Evolutionary conservation across 2,329 filamentous ascomycete genomes (phyloP).

Genomic region (Colletotrichum tropicicola): DNA sequence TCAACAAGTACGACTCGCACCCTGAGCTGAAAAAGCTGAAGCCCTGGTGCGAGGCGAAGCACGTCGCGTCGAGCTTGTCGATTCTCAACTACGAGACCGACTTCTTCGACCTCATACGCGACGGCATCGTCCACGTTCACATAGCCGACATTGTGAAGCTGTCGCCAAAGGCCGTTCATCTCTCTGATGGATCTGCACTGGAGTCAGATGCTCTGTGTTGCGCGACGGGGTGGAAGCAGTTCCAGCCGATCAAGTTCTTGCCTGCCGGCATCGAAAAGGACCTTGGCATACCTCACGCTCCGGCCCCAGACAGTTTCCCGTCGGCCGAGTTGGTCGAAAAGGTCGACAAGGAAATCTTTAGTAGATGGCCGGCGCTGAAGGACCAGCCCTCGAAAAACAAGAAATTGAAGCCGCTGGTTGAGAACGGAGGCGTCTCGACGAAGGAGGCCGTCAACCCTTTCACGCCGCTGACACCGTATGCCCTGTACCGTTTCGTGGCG

Average conservation of each 20-base stretch:
- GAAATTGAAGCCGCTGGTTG: conserved; percentile 20
- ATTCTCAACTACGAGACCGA: conserved; percentile 69
- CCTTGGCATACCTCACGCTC: conserved; percentile 57
- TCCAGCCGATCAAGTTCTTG: conserved; percentile 61
- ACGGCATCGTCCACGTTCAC: conserved; percentile 61
- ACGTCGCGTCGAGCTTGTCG: conserved; percentile 62
- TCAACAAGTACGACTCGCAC: conserved; percentile 64
- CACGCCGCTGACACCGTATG: conserved; percentile 30
- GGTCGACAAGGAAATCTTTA: conserved; percentile 24
- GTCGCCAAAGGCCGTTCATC: conserved; percentile 53
- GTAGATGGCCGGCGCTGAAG: conserved; percentile 19
- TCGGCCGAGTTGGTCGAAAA: conserved; percentile 10
- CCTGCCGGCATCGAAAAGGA: conserved; percentile 54
- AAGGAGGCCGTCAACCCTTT: conserved; percentile 26
- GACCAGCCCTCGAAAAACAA: conserved; percentile 25
- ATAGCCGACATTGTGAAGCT: conserved; percentile 60
- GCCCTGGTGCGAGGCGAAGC: conserved; percentile 61
- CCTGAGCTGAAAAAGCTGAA: conserved; percentile 62
- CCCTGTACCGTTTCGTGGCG: conserved; percentile 40
- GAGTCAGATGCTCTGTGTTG: conserved; percentile 61
- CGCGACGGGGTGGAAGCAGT: conserved; percentile 67
- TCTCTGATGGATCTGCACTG: conserved; percentile 58
- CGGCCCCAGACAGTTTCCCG: conserved; percentile 15
- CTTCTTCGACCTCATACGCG: conserved; percentile 64
- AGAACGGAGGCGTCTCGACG: conserved; percentile 20